Conservation (phyloP, 305 asterid genomes). For the Caryopteris hybrid region DNA sequence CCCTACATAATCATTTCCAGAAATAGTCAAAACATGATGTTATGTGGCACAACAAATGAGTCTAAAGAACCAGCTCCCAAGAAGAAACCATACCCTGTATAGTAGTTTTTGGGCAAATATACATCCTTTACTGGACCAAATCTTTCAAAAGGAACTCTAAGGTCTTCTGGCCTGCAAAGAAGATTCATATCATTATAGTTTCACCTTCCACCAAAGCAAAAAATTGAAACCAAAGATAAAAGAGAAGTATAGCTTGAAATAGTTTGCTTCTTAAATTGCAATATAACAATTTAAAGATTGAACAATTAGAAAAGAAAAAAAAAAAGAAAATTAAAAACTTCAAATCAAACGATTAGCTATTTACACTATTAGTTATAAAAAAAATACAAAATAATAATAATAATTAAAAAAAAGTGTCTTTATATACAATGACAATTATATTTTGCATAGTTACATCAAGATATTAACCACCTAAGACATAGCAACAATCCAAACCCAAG, state of each 20-base stretch:
- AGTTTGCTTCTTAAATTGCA: too few relatives aligned
- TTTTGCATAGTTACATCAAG: not conserved
- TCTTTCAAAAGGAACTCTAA: conserved; percentile 77
- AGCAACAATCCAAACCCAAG: not conserved
- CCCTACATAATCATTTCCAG: conserved; percentile 36
- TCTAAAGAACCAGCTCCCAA: conserved; percentile 11
- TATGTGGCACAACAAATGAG: not conserved
- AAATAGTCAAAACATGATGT: not conserved
- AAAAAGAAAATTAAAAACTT: too few relatives aligned
- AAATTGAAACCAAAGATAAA: too few relatives aligned
- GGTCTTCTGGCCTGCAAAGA: conserved; percentile 80
- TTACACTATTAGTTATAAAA: too few relatives aligned
- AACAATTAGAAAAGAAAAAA: too few relatives aligned
- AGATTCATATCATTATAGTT: conserved; percentile 1
- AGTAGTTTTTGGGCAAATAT: conserved; percentile 80
- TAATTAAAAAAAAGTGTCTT: not conserved
- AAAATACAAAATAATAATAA: too few relatives aligned
- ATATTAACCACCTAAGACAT: not conserved
- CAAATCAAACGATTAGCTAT: not conserved
- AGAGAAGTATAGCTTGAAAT: too few relatives aligned
- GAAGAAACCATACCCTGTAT: conserved; percentile 86
- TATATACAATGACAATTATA: not conserved
- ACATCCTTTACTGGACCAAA: conserved; percentile 91
- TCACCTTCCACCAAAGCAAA: not conserved
- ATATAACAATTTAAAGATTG: too few relatives aligned